Percentiles rank a stretch among this genome's conserved stretches.
Conservation (phyloP, 495 filamentous ascomycete genomes). For the Cercophora sp. region DNA sequence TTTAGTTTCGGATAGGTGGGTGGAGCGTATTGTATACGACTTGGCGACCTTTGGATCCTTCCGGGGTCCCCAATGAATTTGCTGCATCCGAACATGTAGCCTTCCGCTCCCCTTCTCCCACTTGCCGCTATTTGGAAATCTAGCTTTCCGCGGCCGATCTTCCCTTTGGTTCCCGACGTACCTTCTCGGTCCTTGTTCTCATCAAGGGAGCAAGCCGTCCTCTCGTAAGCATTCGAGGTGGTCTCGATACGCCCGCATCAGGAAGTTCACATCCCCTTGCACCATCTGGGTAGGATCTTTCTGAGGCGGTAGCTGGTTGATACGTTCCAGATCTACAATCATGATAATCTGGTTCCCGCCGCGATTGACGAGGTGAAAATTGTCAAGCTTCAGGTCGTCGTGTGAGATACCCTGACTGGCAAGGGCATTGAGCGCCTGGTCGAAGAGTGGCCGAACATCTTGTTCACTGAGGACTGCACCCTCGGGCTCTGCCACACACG, state of each 20-base stretch:
- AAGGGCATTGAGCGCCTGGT: conserved; percentile 8
- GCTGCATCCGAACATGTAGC: too few species aligned
- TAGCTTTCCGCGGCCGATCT: too few species aligned
- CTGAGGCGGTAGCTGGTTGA: conserved; percentile 8
- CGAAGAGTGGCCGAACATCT: conserved; percentile 10
- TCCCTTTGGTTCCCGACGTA: too few species aligned
- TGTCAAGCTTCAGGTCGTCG: conserved; percentile 11
- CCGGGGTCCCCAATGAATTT: too few species aligned
- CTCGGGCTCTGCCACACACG: conserved; percentile 11
- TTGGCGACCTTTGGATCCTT: too few species aligned
- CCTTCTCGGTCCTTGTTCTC: too few species aligned
- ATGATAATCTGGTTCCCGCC: conserved; percentile 6
- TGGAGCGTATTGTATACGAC: too few species aligned
- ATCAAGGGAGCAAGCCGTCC: not conserved
- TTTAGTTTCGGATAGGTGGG: too few species aligned
- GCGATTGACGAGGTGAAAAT: conserved; percentile 8
- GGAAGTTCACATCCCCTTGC: conserved; percentile 7
- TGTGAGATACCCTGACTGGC: conserved; percentile 9
- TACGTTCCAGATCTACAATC: conserved; percentile 9
- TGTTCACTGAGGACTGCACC: conserved; percentile 7
- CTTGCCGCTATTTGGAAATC: too few species aligned
- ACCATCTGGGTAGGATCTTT: conserved; percentile 4
- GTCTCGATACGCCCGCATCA: conserved; percentile 11
- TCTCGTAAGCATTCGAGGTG: conserved; percentile 8
- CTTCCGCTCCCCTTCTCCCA: too few species aligned